A percentile compares a stretch with the other conserved stretches of the same genome.
Evolutionary conservation across 1,284 basidiomycete species (phyloP).

Genomic region (Neolentinus lepideus): DNA sequence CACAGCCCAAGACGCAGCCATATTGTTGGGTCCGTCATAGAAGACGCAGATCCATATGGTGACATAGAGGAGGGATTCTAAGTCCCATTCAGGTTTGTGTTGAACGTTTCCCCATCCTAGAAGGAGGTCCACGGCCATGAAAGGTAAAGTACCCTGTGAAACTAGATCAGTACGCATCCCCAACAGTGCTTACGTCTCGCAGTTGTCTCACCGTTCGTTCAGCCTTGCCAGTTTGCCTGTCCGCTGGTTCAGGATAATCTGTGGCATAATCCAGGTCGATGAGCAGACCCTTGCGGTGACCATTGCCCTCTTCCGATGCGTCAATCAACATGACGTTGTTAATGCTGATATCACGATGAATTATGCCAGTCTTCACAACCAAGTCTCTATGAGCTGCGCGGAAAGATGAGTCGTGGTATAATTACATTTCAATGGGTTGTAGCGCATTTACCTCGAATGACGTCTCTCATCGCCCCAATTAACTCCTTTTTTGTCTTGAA

Average conservation of each 20-base stretch:
- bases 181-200: too few species aligned
- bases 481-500: not conserved
- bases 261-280: not conserved
- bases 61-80: conserved; percentile 5
- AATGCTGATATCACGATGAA: not conserved
- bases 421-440: too few species aligned
- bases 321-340: not conserved
- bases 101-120: not conserved
- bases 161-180: not conserved
- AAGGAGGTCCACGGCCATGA: not conserved
- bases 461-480: not conserved
- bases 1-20: not conserved
- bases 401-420: too few species aligned
- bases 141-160: not conserved
- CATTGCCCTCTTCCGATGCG: not conserved
- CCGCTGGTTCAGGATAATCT: not conserved
- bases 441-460: not conserved
- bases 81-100: not conserved
- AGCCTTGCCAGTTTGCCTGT: not conserved
- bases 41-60: conserved; percentile 4
- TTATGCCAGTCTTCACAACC: not conserved
- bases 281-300: not conserved
- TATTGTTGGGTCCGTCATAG: not conserved
- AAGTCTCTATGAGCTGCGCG: not conserved
- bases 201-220: not conserved